Percentiles rank a stretch among this genome's conserved stretches.
These are phyloP conservation scores for Cyathus striatus DNA, from an alignment of 768 basidiomycete species.

Conservation along the genomic window DNA sequence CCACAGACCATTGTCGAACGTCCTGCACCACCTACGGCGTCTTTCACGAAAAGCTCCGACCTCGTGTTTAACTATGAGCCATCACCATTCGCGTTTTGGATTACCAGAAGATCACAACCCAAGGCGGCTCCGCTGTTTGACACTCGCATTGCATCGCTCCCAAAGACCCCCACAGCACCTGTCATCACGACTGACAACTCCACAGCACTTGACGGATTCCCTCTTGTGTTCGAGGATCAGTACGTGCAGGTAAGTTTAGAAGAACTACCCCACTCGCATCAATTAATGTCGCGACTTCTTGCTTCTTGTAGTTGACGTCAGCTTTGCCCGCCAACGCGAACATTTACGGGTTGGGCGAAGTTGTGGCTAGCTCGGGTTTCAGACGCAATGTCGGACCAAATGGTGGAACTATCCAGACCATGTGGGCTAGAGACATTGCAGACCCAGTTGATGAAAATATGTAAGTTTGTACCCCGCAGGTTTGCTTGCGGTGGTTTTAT, in stretches of 20 bases:
- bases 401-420: slow-evolving; percentile 60
- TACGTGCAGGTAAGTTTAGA: slow-evolving; percentile 67
- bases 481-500: slow-evolving; percentile 4
- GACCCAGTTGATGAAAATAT: slow-evolving; percentile 67
- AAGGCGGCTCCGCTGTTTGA: slow-evolving; percentile 59
- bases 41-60: slow-evolving; percentile 43
- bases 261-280: too few species aligned
- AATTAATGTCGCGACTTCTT: too few species aligned
- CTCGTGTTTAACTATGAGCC: slow-evolving; percentile 63
- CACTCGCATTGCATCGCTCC: slow-evolving; percentile 59
- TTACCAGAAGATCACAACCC: slow-evolving; percentile 61
- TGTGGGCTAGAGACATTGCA: slow-evolving; percentile 59
- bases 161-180: slow-evolving; percentile 53
- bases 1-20: slow-evolving; percentile 43
- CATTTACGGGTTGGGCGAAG: slow-evolving; percentile 77
- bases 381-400: slow-evolving; percentile 51
- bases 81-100: slow-evolving; percentile 76
- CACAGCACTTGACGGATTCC: slow-evolving; percentile 58
- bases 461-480: slow-evolving; percentile 27
- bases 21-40: slow-evolving; percentile 27
- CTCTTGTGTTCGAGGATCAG: slow-evolving; percentile 74
- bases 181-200: slow-evolving; percentile 44
- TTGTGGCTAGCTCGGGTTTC: slow-evolving; percentile 64
- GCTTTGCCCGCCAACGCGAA: slow-evolving; percentile 63
- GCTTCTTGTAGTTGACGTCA: slow-evolving; percentile 45